Conservation (phyloP, 257 asterid genomes). For the Gentiana dahurica region DNA sequence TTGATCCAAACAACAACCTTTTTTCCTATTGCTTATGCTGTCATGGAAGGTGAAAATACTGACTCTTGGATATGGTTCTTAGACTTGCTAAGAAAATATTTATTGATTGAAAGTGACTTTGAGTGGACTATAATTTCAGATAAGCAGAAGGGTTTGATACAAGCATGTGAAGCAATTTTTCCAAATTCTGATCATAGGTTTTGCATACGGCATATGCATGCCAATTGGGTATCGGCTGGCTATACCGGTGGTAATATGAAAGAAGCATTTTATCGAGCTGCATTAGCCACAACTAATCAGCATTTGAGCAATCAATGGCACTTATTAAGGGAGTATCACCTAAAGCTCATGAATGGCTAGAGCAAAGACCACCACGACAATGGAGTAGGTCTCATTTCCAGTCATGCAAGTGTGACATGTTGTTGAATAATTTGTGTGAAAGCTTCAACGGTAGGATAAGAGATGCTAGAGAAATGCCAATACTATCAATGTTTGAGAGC, state of each 20-base stretch:
- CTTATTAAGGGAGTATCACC: fast-evolving
- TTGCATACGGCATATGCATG: not conserved
- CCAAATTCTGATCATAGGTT: not conserved
- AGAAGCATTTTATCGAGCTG: too few relatives aligned
- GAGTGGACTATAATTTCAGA: constrained; percentile 4
- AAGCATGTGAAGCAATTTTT: not conserved
- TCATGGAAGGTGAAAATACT: not conserved
- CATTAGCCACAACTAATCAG: not conserved
- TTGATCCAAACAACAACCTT: not conserved
- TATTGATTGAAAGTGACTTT: not conserved
- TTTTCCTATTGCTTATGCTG: not conserved
- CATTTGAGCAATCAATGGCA: not conserved
- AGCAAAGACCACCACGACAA: not conserved
- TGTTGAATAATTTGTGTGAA: constrained; percentile 1
- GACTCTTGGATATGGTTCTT: not conserved
- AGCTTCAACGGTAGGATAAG: not conserved
- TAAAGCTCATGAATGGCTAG: not conserved
- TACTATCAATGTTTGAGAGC: not conserved
- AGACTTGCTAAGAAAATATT: not conserved
- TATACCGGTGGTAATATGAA: too few relatives aligned
- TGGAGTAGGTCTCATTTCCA: not conserved
- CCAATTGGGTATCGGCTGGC: not conserved
- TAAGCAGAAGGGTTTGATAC: constrained; percentile 1
- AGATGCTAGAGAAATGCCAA: not conserved
- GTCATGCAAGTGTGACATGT: not conserved